A percentile compares a stretch with the other conserved stretches of the same genome.
phyloP scores from a whole-genome alignment of 2,329 filamentous ascomycete species.

The Blastomyces emzantsi region DNA sequence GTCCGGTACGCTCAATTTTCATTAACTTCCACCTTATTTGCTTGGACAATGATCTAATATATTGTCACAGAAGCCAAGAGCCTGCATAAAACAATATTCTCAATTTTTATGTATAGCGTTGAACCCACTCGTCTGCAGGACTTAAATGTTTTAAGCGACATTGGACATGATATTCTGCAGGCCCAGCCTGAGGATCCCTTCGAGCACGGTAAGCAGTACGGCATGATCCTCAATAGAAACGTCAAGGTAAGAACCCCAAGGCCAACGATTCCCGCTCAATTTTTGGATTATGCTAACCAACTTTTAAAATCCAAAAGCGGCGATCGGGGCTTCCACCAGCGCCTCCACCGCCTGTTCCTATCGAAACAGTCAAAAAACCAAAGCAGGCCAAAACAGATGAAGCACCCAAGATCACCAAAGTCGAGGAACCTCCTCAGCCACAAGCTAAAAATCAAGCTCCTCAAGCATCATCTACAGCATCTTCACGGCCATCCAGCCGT shows the following conservation, averaged over 20 bases:
- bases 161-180: slow-evolving; percentile 53
- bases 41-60: slow-evolving; percentile 6
- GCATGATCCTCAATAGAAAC: slow-evolving; percentile 64
- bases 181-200: slow-evolving; percentile 53
- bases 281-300: background rate
- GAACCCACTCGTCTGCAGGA: slow-evolving; percentile 62
- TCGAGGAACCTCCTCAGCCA: slow-evolving; percentile 12
- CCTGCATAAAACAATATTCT: slow-evolving; percentile 62
- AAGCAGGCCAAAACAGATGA: slow-evolving; percentile 25
- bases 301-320: slow-evolving; percentile 30
- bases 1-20: slow-evolving; percentile 43
- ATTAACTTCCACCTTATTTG: background rate
- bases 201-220: slow-evolving; percentile 54
- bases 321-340: slow-evolving; percentile 39
- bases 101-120: slow-evolving; percentile 82
- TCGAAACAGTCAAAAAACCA: slow-evolving; percentile 25
- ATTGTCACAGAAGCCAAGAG: slow-evolving; percentile 50
- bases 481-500: background rate
- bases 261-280: background rate
- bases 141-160: slow-evolving; percentile 61
- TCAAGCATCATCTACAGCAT: background rate
- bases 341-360: slow-evolving; percentile 23
- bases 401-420: slow-evolving; percentile 26
- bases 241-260: slow-evolving; percentile 42
- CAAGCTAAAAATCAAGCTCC: background rate